Evolutionary conservation across 2,329 filamentous ascomycete genomes (phyloP), one percentile per base, ranked within the genome.

Genomic region (Talaromyces sp.): DNA sequence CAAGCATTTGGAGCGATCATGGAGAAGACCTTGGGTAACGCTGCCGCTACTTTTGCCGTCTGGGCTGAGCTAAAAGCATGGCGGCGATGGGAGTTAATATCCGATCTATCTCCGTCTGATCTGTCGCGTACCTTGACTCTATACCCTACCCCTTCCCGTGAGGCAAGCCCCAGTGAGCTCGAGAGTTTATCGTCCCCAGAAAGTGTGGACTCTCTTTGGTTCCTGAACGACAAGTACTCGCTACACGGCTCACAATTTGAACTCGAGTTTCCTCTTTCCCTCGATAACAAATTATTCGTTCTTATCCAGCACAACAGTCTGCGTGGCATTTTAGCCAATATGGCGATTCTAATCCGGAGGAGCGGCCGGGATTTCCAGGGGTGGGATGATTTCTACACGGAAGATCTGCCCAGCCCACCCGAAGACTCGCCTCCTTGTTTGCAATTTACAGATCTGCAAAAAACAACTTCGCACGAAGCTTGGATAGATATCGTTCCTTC

Each of bases 401-500:
- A 62, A 23, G 61, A 58, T 16, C 37, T 62, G 12, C 25, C 35
- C 11, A 52, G 21, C 21, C 44, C 55, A 35, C 35, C 61, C 11
- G 33, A 58, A 14, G 16, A 58, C 12, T 58, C 44, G 8, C 61
- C 55, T 18, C 33, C 42, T 8, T 58, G 33, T 12, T 33, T 62
- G 14, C 33, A 58, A 37, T 62, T 54, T 23, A 64, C 63, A 31
- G 23, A 54, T 12, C 21, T 59, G 8, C 59, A 64, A 28, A 37
- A 44, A 11, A 55, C 60, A 23, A 55, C 58, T n/a, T 16, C 60
- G 12, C 60, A 64, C 14, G 58, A 62, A 14, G 31, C 63, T 4
- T 64, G 63, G 60, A 55, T 64, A 54, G 60, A 64, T 35, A 18
- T 44, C 12, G 42, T 64, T 33, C 60, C 60, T 18, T 58, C 37